Conservation (phyloP, 1,284 basidiomycete genomes). For the Ganoderma meredithae region DNA sequence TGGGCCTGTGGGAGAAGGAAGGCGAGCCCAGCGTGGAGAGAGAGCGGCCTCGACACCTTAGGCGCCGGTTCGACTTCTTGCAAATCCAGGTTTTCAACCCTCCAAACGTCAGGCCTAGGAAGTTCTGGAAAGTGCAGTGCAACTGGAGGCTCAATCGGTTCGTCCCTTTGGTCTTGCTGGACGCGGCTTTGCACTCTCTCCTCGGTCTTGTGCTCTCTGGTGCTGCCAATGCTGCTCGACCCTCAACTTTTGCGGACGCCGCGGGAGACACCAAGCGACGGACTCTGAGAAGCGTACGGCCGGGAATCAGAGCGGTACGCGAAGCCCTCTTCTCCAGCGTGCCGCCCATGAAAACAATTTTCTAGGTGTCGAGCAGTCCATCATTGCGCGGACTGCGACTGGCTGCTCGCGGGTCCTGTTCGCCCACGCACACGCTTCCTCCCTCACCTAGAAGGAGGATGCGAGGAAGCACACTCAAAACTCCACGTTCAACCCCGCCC, state of each 20-base stretch:
- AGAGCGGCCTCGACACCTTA: neutral
- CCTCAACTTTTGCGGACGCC: neutral
- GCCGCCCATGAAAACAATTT: conserved; percentile 2
- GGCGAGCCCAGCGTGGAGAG: neutral
- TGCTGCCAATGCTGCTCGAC: neutral
- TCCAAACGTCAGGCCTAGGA: neutral
- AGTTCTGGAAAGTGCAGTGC: neutral
- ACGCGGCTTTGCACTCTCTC: neutral
- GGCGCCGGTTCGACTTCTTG: neutral
- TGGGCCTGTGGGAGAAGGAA: neutral
- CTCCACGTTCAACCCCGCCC: neutral
- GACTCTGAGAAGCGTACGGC: neutral
- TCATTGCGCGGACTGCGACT: neutral
- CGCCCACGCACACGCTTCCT: neutral
- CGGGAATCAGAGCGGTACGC: conserved; percentile 2
- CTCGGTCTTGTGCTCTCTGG: neutral
- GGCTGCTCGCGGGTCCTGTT: neutral
- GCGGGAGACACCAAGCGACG: neutral
- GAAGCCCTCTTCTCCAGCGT: neutral
- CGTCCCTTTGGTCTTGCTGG: neutral
- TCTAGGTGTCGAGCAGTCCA: neutral
- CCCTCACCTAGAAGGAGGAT: neutral
- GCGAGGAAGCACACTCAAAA: neutral
- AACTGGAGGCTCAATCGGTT: neutral
- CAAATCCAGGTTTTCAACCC: neutral